phyloP scores from a whole-genome alignment of 1,284 basidiomycete species.

The Gomphus sp. region DNA sequence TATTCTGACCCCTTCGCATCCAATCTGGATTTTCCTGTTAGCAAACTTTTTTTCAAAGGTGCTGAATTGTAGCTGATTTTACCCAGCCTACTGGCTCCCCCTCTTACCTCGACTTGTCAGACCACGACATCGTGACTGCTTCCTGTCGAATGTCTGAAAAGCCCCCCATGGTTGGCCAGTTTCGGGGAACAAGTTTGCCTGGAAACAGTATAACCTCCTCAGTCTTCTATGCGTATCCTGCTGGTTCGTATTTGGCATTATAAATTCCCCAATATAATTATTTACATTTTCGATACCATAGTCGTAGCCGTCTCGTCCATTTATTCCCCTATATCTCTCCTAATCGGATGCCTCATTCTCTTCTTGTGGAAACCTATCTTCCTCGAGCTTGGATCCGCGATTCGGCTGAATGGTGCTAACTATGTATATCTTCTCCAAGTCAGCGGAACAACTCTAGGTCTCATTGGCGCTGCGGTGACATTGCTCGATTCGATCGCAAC shows the following conservation, averaged over 20 bases:
- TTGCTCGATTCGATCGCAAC: slow-evolving; percentile 60
- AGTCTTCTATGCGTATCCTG: slow-evolving; percentile 63
- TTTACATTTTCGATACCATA: slow-evolving; percentile 1
- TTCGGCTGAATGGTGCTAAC: slow-evolving; percentile 60
- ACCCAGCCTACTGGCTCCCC: slow-evolving; percentile 46
- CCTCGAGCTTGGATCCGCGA: slow-evolving; percentile 55
- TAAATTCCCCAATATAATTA: slow-evolving; percentile 20
- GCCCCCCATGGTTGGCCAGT: slow-evolving; percentile 22
- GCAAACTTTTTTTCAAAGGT: not conserved
- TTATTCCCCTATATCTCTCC: slow-evolving; percentile 52
- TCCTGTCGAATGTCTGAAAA: slow-evolving; percentile 23
- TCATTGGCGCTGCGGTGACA: slow-evolving; percentile 51
- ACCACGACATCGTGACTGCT: slow-evolving; percentile 21
- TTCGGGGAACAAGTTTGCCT: slow-evolving; percentile 6
- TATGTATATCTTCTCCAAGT: slow-evolving; percentile 44
- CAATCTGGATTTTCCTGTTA: slow-evolving; percentile 51
- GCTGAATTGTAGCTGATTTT: not conserved
- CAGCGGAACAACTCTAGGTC: slow-evolving; percentile 29
- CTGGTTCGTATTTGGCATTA: slow-evolving; percentile 46
- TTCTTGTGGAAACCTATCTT: slow-evolving; percentile 65
- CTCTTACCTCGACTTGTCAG: slow-evolving; percentile 31
- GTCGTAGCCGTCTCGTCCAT: not conserved
- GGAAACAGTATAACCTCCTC: slow-evolving; percentile 6
- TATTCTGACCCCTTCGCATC: slow-evolving; percentile 37
- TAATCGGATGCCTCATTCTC: slow-evolving; percentile 47